Conservation (phyloP, 768 basidiomycete genomes). For the Chiua virens region DNA sequence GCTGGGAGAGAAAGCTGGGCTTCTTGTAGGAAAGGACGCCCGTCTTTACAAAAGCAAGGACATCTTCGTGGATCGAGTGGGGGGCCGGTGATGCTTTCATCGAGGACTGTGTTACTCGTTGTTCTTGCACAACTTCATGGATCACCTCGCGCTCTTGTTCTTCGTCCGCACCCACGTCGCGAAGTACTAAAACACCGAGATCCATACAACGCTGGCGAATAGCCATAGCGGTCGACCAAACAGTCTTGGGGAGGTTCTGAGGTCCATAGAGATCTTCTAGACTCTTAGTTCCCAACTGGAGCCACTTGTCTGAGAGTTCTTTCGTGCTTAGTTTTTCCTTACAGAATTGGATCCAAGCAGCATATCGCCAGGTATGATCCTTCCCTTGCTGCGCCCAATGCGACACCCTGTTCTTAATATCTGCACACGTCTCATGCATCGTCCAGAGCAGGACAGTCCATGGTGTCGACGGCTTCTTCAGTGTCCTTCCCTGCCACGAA, state of each 20-base stretch:
- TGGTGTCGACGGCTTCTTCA: constrained; percentile 2
- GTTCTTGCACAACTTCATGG: constrained; percentile 45
- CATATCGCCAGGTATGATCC: constrained; percentile 17
- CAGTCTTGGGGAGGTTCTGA: neutral
- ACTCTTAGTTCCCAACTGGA: constrained; percentile 39
- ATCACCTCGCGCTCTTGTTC: constrained; percentile 52
- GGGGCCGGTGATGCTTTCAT: constrained; percentile 15
- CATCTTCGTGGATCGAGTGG: constrained; percentile 23
- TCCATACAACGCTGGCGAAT: constrained; percentile 14
- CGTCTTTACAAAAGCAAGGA: constrained; percentile 25
- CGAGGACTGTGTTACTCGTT: constrained; percentile 37
- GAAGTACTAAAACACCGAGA: constrained; percentile 15
- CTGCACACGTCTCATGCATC: constrained; percentile 43
- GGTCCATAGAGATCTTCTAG: constrained; percentile 37
- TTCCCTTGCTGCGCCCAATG: constrained; percentile 44
- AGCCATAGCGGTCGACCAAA: neutral
- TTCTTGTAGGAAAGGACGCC: constrained; percentile 25
- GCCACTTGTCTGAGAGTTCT: constrained; percentile 31
- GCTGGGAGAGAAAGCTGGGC: constrained; percentile 23
- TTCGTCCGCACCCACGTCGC: constrained; percentile 36
- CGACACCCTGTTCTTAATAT: constrained; percentile 39
- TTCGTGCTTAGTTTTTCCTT: neutral
- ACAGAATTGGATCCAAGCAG: constrained; percentile 16
- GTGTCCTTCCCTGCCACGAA: constrained; percentile 11
- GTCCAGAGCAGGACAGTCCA: constrained; percentile 45